Conservation (phyloP, 768 basidiomycete genomes). For the Butyriboletus loyo region DNA sequence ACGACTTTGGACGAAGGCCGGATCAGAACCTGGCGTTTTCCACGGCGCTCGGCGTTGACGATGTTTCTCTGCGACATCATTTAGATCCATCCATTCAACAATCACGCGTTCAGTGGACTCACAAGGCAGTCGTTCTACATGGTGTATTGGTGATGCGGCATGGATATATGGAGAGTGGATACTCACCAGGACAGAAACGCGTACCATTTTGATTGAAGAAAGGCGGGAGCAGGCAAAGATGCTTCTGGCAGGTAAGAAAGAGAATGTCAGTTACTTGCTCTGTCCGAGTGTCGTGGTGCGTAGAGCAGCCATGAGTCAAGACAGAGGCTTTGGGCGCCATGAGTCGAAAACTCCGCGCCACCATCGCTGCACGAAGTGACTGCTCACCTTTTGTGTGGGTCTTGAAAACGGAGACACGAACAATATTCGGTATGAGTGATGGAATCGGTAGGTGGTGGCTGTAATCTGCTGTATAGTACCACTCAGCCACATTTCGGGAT, state of each 20-base stretch:
- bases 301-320: neutral
- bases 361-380: neutral
- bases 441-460: conserved; percentile 18
- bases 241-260: neutral
- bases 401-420: neutral
- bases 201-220: conserved; percentile 63
- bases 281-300: neutral
- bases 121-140: conserved; percentile 57
- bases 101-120: conserved; percentile 16
- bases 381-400: neutral
- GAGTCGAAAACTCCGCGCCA: neutral
- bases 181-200: conserved; percentile 75
- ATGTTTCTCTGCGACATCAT: conserved; percentile 76
- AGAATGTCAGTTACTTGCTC: neutral
- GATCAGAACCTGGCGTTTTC: conserved; percentile 98
- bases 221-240: neutral
- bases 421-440: neutral
- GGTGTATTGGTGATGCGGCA: conserved; percentile 1
- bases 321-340: neutral
- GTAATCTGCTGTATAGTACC: conserved; percentile 26
- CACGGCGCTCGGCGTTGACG: conserved; percentile 98
- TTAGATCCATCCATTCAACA: neutral
- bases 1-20: conserved; percentile 97
- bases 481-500: conserved; percentile 26
- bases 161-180: neutral